Base-by-base conservation (phyloP, 2,329 filamentous ascomycete species). In the Lecanoromycetidae sp. region DNA sequence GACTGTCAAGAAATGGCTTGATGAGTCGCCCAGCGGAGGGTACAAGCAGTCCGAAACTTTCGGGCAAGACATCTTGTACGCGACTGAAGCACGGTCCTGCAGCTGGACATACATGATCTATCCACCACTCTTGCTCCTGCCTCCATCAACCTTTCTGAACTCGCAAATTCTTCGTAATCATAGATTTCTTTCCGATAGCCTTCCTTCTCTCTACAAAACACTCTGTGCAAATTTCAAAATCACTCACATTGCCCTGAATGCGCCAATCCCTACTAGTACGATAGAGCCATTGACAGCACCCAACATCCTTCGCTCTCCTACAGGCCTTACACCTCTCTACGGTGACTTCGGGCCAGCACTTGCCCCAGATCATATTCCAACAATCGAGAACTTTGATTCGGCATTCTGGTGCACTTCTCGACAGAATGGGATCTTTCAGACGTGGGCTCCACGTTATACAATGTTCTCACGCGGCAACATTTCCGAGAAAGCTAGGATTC, bases 391-490 rank as follows among this genome's bases (percentile, higher is more conserved):
- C 58, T 83, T 93, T 49, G 61, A 69, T 0, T 49, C 61, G 1
- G 81, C 87, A 0, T 77, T 94, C 52, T 96, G 90, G 90, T 75
- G 72, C 10, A 80, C 82, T 4, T 77, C 73, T 44, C 87, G 94
- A 61, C 85, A 87, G 58, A 72, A 76, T 49, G 83, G 82, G 2
- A 83, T 96, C 49, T 65, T 69, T 29, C 90, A 96, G 66, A 80
- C 75, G 2, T 96, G 88, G 88, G 84, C 87, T 1, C 90, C 90
- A 12, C 66, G 80, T 1, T 88, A 87, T 71, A 94, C 87, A 22
- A 95, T 95, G 88, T 96, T 96, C 62, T 87, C 82, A 52, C 76
- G 87, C 1, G 88, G 90, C 3, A 96, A 95, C 63, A 71, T 95
- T 50, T 83, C 80, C 42, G 90, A 96, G 65, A 96, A 95, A 61